Conservation (phyloP, 768 basidiomycete species). For the Phaffia tasmanica region DNA sequence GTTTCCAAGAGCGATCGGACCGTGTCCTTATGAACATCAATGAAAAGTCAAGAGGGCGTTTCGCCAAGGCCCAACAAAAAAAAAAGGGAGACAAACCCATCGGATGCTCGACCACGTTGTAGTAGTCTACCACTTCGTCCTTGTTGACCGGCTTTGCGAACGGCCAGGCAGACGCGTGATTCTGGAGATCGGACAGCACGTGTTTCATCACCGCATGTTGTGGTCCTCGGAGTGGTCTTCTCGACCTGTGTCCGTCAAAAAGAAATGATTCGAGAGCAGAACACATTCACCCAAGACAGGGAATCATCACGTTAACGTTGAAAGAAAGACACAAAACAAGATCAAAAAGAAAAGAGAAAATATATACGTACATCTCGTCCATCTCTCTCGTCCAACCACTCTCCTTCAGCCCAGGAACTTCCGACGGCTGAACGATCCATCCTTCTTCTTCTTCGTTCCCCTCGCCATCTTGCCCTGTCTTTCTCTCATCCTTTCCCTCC, state of each 20-base stretch:
- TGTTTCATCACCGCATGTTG: constrained; percentile 60
- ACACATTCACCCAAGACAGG: background rate
- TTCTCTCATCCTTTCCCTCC: background rate
- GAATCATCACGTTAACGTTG: background rate
- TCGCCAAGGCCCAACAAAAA: background rate
- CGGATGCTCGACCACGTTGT: constrained; percentile 73
- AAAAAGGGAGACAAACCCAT: constrained; percentile 61
- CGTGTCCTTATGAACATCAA: background rate
- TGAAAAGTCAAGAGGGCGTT: background rate
- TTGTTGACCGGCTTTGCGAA: constrained; percentile 69
- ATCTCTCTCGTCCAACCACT: constrained; percentile 85
- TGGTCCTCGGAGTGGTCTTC: constrained; percentile 44
- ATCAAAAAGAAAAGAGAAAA: background rate
- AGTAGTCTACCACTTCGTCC: constrained; percentile 76
- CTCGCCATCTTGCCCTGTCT: constrained; percentile 1
- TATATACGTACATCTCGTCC: constrained; percentile 54
- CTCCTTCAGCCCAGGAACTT: constrained; percentile 83
- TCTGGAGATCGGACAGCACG: constrained; percentile 64
- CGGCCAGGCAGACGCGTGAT: constrained; percentile 73
- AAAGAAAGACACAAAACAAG: background rate
- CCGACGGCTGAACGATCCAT: constrained; percentile 49
- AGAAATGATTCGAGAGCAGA: background rate
- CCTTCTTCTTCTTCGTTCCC: constrained; percentile 18
- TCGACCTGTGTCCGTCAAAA: constrained; percentile 30
- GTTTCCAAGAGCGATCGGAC: background rate